Conservation (phyloP, 164 flowering plant species). For the Buxus sempervirens region DNA sequence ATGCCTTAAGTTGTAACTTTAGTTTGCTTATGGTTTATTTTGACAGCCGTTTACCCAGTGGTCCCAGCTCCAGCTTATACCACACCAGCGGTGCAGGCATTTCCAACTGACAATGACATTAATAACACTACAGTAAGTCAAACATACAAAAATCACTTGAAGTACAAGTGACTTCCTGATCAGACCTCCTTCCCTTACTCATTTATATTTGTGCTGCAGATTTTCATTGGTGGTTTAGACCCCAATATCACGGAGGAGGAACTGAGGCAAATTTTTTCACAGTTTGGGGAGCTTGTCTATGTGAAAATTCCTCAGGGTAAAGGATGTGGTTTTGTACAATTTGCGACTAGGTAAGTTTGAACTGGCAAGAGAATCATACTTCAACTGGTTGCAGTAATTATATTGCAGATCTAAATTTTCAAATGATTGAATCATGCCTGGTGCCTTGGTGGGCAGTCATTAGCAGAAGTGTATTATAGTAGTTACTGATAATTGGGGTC, state of each 20-base stretch:
- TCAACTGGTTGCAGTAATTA: neutral
- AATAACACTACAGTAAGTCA: constrained; percentile 87
- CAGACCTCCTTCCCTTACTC: constrained; percentile 8
- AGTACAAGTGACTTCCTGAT: neutral
- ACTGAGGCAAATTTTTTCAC: constrained; percentile 70
- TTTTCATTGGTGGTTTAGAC: constrained; percentile 87
- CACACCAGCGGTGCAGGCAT: constrained; percentile 53
- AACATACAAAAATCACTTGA: neutral
- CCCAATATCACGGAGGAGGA: constrained; percentile 88
- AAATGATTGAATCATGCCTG: neutral
- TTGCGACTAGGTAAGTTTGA: constrained; percentile 56
- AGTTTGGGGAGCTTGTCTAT: constrained; percentile 79
- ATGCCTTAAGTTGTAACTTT: neutral
- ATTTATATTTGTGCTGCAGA: constrained; percentile 42
- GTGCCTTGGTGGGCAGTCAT: neutral
- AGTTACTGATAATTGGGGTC: neutral
- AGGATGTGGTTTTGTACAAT: constrained; percentile 95
- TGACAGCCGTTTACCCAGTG: constrained; percentile 69
- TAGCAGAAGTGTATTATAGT: too few relatives aligned
- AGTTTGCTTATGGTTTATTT: constrained; percentile 8
- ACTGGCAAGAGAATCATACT: neutral
- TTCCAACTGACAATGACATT: constrained; percentile 68
- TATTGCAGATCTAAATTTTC: neutral
- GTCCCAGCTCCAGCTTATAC: constrained; percentile 66
- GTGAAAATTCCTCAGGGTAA: constrained; percentile 75